Conservation (phyloP, 1,139 yeast species). For the Waltiozyma sp. region DNA sequence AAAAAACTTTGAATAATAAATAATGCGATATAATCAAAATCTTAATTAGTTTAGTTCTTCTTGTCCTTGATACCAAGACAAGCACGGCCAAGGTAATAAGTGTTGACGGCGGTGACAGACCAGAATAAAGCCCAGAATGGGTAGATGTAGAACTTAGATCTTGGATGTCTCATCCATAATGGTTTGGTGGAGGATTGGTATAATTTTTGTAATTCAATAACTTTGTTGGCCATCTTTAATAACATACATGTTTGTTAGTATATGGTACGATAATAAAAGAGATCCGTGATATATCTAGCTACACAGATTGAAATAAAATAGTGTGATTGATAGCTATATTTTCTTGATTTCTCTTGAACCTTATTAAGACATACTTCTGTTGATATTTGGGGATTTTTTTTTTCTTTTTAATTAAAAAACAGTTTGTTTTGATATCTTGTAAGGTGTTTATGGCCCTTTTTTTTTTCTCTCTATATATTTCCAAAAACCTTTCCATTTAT, state of each 20-base stretch:
- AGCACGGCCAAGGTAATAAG: conserved; percentile 75
- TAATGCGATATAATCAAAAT: background rate
- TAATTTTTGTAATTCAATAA: conserved; percentile 63
- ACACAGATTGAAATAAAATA: no score
- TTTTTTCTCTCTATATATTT: background rate
- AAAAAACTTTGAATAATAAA: background rate
- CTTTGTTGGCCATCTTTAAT: conserved; percentile 42
- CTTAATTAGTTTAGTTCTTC: background rate
- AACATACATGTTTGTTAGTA: conserved; percentile 8
- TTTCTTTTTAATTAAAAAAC: no score
- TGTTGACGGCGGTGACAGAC: conserved; percentile 57
- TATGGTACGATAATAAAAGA: background rate
- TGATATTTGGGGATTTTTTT: background rate
- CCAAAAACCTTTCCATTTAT: background rate
- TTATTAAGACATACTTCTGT: background rate
- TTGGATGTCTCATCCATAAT: conserved; percentile 67
- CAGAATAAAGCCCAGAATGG: conserved; percentile 87
- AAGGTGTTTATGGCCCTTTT: background rate
- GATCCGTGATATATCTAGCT: background rate
- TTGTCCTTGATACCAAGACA: conserved; percentile 52
- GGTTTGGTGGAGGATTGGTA: conserved; percentile 65
- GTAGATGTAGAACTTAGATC: conserved; percentile 72
- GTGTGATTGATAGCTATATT: background rate
- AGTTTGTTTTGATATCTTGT: no score
- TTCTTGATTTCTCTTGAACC: background rate